phyloP scores from a whole-genome alignment of 306 rosid species.

The Cicer bijugum region DNA sequence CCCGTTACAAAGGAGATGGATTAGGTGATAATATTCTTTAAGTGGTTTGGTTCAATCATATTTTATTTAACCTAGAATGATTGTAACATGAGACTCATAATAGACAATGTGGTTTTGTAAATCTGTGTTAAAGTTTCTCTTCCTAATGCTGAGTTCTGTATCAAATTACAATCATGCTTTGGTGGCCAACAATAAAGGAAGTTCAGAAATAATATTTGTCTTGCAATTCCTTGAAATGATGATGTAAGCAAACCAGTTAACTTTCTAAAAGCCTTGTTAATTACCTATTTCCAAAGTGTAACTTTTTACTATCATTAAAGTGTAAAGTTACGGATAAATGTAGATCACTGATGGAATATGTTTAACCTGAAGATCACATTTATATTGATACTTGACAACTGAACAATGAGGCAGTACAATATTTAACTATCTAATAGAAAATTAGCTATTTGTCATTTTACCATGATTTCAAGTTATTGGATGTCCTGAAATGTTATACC shows the following conservation, averaged over 20 bases:
- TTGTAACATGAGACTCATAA: conserved; percentile 14
- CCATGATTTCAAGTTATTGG: too few relatives aligned
- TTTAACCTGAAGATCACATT: too few relatives aligned
- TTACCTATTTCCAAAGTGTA: background rate
- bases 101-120: conserved; percentile 22
- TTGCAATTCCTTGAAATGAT: background rate
- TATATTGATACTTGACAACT: conserved; percentile 5
- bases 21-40: conserved; percentile 9
- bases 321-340: conserved; percentile 6
- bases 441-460: too few relatives aligned
- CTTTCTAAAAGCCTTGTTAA: background rate
- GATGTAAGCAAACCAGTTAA: background rate
- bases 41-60: background rate
- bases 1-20: background rate
- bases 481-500: too few relatives aligned
- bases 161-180: background rate
- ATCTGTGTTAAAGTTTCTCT: background rate
- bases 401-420: background rate
- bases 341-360: background rate
- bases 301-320: background rate
- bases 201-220: conserved; percentile 1
- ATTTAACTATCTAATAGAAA: too few relatives aligned
- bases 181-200: background rate
- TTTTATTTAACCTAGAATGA: conserved; percentile 7
- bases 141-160: conserved; percentile 5